Base-by-base conservation (phyloP, 345 rosid species). In the Camelina hispida region DNA sequence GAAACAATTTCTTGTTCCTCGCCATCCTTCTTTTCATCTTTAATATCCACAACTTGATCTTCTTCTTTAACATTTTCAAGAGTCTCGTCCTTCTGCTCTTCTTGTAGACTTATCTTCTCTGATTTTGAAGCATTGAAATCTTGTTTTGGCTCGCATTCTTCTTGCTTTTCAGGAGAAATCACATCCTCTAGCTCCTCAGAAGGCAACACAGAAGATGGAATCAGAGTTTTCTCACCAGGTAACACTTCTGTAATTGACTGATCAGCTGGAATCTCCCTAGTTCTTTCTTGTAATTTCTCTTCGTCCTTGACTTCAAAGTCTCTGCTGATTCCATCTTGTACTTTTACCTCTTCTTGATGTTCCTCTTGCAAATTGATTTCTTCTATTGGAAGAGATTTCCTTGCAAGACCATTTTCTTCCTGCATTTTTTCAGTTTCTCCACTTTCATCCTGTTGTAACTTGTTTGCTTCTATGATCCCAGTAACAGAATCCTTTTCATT, bases 31-130 rank as follows among this genome's bases (percentile, higher is more conserved):
- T 69, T 77, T 68, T 9, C 65, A 20, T 66, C 73, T 76, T 58
- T 69, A 57, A 17, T 68, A 28, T 37, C 71, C 47, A 28, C 9
- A 55, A 2, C 63, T 47, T 77, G 56, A 20, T 53, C 55, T 56
- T 48, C 37, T 46, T 64, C 68, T 60, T 60, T 30, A 57, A 8
- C 46, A 48, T 14, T 58, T 71, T 71, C 81, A 40, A 58, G 56
- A 59, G 35, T 75, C 38, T 82, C 81, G 63, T 9, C 22, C 73
- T 74, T 72, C 66, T 64, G 22, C 44, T 52, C 78, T 66, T 42
- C 73, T 72, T 66, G 57, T 52, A 42, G 34, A 17, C 38, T 46
- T 57, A 30, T 69, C 48, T 43, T 47, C 51, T 66, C 77, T 15
- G 43, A 12, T 57, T 17, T 43, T 66, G 32, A 34, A 71, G 6